Evolutionary conservation across 2,329 filamentous ascomycete species (phyloP).

Genomic region (Calonectria leucothoes): DNA sequence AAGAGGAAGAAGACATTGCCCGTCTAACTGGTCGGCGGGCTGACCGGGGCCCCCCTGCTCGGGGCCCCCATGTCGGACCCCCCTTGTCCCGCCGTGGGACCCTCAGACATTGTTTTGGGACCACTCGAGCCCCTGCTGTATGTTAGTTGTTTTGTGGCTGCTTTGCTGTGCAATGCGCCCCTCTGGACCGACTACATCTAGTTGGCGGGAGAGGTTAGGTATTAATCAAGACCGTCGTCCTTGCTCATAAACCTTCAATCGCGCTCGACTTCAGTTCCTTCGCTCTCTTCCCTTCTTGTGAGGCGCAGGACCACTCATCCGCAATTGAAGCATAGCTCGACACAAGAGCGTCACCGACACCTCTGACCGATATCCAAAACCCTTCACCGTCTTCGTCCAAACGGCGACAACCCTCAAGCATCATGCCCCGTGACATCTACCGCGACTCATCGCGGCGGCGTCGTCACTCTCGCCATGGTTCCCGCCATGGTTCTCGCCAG

Average conservation of each 20-base stretch:
- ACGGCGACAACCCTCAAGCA: neutral
- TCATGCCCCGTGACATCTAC: conserved; percentile 1
- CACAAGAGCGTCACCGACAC: neutral
- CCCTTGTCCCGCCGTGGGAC: neutral
- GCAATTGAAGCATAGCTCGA: neutral
- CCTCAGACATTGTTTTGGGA: neutral
- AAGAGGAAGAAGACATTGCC: neutral
- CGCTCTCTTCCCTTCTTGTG: neutral
- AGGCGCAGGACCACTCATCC: neutral
- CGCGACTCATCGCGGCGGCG: neutral
- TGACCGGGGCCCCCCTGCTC: neutral
- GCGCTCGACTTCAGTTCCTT: neutral
- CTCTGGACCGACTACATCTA: neutral
- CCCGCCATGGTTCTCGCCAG: conserved; percentile 29
- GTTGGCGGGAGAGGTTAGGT: neutral
- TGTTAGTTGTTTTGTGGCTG: conserved; percentile 13
- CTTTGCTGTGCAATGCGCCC: neutral
- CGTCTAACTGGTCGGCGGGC: neutral
- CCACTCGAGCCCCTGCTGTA: neutral
- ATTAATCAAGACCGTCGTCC: neutral
- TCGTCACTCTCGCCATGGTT: neutral
- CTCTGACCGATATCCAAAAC: neutral
- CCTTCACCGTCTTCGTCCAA: neutral
- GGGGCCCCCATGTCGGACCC: neutral
- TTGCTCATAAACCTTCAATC: neutral